Evolutionary conservation across 371 early-diverging fungal genomes (phyloP), one percentile per base, ranked within the genome.

Genomic region (Mortierella sp.): DNA sequence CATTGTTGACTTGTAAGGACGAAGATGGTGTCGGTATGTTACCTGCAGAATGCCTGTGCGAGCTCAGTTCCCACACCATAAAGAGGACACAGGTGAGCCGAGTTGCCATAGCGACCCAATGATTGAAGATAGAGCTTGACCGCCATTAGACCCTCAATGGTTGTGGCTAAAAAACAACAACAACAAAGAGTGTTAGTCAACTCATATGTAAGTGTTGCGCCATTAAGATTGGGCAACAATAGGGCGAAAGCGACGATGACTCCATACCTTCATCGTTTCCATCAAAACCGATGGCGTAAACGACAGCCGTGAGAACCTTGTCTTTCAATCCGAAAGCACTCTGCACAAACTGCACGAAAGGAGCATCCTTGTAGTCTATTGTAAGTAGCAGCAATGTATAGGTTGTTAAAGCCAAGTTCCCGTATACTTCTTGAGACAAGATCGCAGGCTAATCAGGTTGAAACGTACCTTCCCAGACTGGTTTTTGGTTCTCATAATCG

Each of bases 31-130:
- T 34, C 7, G 10, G 4, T 10, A 34, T 34, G 64, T 51, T 80
- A 92, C 84, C 96, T 86, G 79, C 96, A 96, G 76, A 97, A 96
- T 1, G 95, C 91, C 80, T 98, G 98, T 0, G 93, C 86, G 16
- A 96, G 84, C 80, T 98, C 97, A 41, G 94, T 92, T 13, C 91
- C 93, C 19, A 93, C 91, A 13, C 98, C 98, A 82, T 98, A 96
- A 34, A 95, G 73, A 2, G 93, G 88, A 52, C 89, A 86, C 28
- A 98, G 78, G 61, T 92, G 95, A 2, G 92, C 91, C 46, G 94
- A 92, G 53, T 86, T 87, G 18, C 95, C 95, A 76, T 89, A 98
- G 9, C 95, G 86, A 13, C 98, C 98, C 54, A 97, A 82, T 0
- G 97, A 93, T 41, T 69, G 74, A n/a, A 95, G 81, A 68, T 94